A percentile compares a stretch with the other conserved stretches of the same genome.
These are phyloP conservation scores for Fraxinus floribunda DNA, from an alignment of 305 asterid species.

Conservation along the genomic window DNA sequence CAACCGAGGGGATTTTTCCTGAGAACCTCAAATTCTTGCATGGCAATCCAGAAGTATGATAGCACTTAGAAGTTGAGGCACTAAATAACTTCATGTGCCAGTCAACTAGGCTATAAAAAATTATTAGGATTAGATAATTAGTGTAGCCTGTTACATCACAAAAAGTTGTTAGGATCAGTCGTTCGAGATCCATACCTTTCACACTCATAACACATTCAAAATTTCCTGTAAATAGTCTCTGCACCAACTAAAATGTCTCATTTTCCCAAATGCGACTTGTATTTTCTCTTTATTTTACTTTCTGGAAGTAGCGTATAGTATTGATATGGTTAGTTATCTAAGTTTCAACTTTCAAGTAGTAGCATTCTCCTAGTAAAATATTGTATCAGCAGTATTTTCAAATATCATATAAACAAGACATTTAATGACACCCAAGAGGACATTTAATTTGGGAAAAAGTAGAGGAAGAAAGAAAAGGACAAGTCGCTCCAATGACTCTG, in stretches of 20 bases:
- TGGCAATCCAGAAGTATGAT: neutral
- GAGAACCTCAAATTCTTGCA: neutral
- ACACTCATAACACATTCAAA: neutral
- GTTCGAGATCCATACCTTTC: neutral
- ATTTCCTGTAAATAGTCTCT: neutral
- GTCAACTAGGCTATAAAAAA: neutral
- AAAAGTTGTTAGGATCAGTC: neutral
- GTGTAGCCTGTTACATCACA: neutral
- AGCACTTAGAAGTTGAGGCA: slow-evolving; percentile 4
- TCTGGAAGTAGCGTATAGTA: neutral
- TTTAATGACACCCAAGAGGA: neutral
- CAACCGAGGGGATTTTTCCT: neutral
- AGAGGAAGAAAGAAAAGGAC: slow-evolving; percentile 5
- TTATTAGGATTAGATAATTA: neutral
- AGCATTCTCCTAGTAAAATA: slow-evolving; percentile 4
- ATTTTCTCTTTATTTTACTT: slow-evolving; percentile 11
- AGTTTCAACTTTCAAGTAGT: neutral
- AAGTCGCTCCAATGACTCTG: slow-evolving; percentile 12
- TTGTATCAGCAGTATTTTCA: neutral
- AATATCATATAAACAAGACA: neutral
- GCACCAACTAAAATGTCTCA: neutral
- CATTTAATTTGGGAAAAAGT: neutral
- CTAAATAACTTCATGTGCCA: neutral
- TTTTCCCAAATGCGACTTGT: slow-evolving; percentile 17
- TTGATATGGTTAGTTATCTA: neutral